Evolutionary conservation across 164 flowering plant genomes (phyloP).

Genomic region (Vitis rupestris): DNA sequence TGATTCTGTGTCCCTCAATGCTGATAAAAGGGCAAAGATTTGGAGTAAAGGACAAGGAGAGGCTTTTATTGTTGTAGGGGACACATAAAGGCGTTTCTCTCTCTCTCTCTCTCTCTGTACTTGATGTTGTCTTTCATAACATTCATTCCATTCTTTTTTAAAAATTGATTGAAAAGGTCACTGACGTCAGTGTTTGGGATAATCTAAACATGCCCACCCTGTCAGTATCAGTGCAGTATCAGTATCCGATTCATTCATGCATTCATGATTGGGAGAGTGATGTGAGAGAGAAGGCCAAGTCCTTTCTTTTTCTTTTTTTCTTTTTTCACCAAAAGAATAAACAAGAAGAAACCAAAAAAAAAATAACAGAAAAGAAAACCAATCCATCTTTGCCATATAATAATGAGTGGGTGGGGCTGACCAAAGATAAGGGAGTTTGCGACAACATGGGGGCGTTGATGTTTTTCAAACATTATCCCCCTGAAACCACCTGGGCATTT

Average conservation of each 20-base stretch:
- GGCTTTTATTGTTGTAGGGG: conserved; percentile 3
- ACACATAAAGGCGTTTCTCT: too few species aligned
- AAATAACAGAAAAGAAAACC: too few species aligned
- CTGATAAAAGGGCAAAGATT: not conserved
- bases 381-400: too few species aligned
- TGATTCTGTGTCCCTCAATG: conserved; percentile 14
- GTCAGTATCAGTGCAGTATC: conserved; percentile 7
- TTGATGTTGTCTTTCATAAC: not conserved
- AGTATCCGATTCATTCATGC: conserved; percentile 3
- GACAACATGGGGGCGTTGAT: too few species aligned
- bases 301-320: too few species aligned
- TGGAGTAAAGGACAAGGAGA: conserved; percentile 17
- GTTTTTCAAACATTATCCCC: too few species aligned
- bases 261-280: conserved; percentile 17
- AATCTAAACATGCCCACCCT: conserved; percentile 9
- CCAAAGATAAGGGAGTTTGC: too few species aligned
- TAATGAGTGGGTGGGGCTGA: too few species aligned
- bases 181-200: conserved; percentile 19
- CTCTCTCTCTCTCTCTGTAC: not conserved
- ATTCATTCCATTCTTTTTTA: not conserved
- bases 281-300: not conserved
- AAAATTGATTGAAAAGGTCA: conserved; percentile 7
- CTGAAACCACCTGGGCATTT: too few species aligned
- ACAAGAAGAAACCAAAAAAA: too few species aligned
- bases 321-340: too few species aligned